Evolutionary conservation across 306 rosid species (phyloP), one percentile per base, ranked within the genome.

Genomic region (Alnus rubra): DNA sequence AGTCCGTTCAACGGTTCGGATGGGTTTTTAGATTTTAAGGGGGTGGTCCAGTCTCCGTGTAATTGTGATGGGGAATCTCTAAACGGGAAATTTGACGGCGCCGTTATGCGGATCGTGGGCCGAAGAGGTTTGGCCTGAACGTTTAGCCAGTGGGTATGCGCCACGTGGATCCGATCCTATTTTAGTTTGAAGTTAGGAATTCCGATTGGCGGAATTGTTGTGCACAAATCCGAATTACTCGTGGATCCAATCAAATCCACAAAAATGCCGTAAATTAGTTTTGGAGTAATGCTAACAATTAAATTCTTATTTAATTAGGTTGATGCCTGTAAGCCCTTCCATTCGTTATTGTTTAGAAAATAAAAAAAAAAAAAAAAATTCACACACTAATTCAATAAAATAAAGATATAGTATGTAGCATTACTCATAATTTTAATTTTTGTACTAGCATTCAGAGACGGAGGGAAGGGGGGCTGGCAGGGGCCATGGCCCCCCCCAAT

Each of bases 61-160:
- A 88, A 85, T 59, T 84, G 84, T 69, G 89, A 92, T 86, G 85
- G 93, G 90, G 93, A 89, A 88, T 89, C 90, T 86, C 16, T 48
- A 82, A 92, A 90, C 93, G 94, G 97, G 92, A 14, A 69, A 49
- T 83, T 80, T 89, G 98, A 94, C 97, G 97, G 97, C 95, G 92
- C 97, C 91, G 98, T 94, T 94, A 92, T 89, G 42, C 39, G 73
- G 78, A 83, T 76, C 76, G 53, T 65, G 64, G 47, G 42, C 82
- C 53, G 78, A 76, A 59, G 39, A 23, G 73, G 8, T 1, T 51
- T 16, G 80, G 82, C 70, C 89, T 88, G 82, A 79, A 81, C 69
- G 4, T 47, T n/a, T 15, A 2, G 5, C 88, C 6, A 89, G 77
- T 73, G 9, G 48, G 2, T 1, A 0, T 18, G 2, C 30, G 86